Percentiles rank a stretch among this genome's conserved stretches.
Conservation (phyloP, 257 asterid genomes). For the Lithospermum erythrorhizon region DNA sequence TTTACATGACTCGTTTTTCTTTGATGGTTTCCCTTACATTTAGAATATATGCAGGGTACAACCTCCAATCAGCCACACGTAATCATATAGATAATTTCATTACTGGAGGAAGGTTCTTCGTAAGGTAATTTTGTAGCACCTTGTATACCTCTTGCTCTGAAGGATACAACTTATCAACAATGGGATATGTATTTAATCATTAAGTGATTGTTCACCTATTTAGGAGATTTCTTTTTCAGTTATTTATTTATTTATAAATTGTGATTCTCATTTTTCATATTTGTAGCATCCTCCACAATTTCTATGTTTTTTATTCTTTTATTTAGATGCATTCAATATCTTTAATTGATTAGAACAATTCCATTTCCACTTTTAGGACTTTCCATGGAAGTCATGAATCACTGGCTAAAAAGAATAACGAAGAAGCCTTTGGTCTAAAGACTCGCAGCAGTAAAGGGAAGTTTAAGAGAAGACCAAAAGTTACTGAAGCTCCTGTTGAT, state of each 20-base stretch:
- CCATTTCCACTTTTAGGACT: slow-evolving; percentile 30
- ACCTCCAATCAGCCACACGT: slow-evolving; percentile 15
- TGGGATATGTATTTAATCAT: no score
- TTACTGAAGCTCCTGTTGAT: slow-evolving; percentile 44
- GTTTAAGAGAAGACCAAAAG: slow-evolving; percentile 60
- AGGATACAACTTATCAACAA: no score
- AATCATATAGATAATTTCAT: slow-evolving; percentile 16
- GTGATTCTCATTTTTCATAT: not conserved
- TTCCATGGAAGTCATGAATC: slow-evolving; percentile 62
- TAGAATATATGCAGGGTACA: slow-evolving; percentile 29
- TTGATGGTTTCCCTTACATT: slow-evolving; percentile 7
- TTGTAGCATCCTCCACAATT: not conserved
- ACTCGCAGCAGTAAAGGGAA: slow-evolving; percentile 42
- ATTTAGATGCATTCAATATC: no score
- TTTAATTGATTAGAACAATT: not conserved
- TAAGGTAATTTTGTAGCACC: slow-evolving; percentile 33
- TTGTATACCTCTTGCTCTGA: not conserved
- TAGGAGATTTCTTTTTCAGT: no score
- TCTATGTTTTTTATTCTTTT: no score
- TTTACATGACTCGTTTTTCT: not conserved
- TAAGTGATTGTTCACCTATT: not conserved
- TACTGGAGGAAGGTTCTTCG: slow-evolving; percentile 16
- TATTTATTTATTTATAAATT: no score
- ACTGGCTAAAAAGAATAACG: slow-evolving; percentile 32
- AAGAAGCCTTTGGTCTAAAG: slow-evolving; percentile 39